Evolutionary conservation across 2,329 filamentous ascomycete genomes (phyloP), one percentile per base, ranked within the genome.

Genomic region (Dichotomopilus funicola): DNA sequence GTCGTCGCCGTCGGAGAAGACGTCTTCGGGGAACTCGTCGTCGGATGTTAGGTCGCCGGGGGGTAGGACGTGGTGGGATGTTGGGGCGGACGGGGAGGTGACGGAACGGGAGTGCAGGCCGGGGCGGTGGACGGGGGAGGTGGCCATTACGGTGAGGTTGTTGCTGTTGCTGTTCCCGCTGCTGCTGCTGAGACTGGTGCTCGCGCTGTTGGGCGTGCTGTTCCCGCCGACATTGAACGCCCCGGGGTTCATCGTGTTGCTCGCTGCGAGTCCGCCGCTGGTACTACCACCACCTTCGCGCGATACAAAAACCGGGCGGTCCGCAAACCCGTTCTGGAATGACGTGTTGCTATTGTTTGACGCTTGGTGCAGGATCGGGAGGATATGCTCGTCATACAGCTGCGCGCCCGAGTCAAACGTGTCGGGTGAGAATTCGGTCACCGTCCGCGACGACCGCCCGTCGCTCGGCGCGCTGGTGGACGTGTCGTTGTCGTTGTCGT

Each of bases 351-450:
- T 92, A 40, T 87, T 86, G 61, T 85, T 92, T 9, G 80, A 89
- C 66, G 90, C 94, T 66, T 94, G 89, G 64, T 94, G 88, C 5
- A 96, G 74, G 51, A 96, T 95, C 0, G 92, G 92, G 9, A 94
- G 78, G 6, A 94, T 95, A 67, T 95, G 89, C 69, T 96, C 90
- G 65, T 96, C 91, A 70, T 97, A 96, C 0, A 96, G 74, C 67
- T 89, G 85, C 27, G 91, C 89, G 9, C 85, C 87, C 1, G 85
- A 85, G 61, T 94, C 87, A 51, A 85, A 84, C 8, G 78, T 79
- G 59, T 85, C 83, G 0, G 80, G 80, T 0, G 82, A 77, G 60
- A 85, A 87, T 66, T 85, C 82, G 0, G 82, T 85, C 12, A 85
- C 77, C 0, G 82, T 86, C 38, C 78, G 75, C 1, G 83, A 83